Conservation (phyloP, 1,139 yeast genomes). For the Taiozyma onychis region DNA sequence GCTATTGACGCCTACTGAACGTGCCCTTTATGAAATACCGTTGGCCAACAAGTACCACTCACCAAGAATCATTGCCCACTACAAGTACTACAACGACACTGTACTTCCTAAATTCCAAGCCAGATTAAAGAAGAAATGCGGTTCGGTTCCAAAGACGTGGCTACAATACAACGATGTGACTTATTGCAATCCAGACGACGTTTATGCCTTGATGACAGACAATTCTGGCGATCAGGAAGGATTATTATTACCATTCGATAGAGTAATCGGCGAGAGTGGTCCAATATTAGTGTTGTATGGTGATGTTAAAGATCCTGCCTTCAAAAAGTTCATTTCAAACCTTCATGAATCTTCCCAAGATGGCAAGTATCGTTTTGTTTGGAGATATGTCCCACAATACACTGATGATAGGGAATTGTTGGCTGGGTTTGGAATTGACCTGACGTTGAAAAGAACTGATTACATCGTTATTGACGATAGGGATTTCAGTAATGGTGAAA, state of each 20-base stretch:
- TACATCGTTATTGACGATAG: conserved; percentile 61
- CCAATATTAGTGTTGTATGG: conserved; percentile 48
- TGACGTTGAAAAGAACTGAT: conserved; percentile 58
- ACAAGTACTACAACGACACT: conserved; percentile 38
- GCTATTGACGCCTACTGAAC: conserved; percentile 26
- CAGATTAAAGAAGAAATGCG: conserved; percentile 21
- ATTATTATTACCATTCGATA: conserved; percentile 43
- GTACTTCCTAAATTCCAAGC: conserved; percentile 16
- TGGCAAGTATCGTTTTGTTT: conserved; percentile 67
- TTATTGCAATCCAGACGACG: conserved; percentile 61
- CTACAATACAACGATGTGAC: conserved; percentile 44
- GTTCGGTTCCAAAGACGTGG: conserved; percentile 41
- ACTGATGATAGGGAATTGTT: conserved; percentile 31
- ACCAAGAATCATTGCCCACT: conserved; percentile 64
- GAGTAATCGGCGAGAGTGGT: conserved; percentile 50
- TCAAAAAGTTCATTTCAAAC: conserved; percentile 52
- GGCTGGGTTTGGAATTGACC: conserved; percentile 63
- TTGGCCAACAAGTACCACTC: conserved; percentile 48
- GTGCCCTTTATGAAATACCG: conserved; percentile 42
- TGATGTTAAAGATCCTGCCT: conserved; percentile 40
- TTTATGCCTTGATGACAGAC: conserved; percentile 59
- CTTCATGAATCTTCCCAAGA: conserved; percentile 53
- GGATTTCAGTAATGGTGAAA: conserved; percentile 22
- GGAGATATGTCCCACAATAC: conserved; percentile 51
- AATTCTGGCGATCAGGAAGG: conserved; percentile 18